phyloP scores from a whole-genome alignment of 257 asterid genomes.

The Misopates orontium region DNA sequence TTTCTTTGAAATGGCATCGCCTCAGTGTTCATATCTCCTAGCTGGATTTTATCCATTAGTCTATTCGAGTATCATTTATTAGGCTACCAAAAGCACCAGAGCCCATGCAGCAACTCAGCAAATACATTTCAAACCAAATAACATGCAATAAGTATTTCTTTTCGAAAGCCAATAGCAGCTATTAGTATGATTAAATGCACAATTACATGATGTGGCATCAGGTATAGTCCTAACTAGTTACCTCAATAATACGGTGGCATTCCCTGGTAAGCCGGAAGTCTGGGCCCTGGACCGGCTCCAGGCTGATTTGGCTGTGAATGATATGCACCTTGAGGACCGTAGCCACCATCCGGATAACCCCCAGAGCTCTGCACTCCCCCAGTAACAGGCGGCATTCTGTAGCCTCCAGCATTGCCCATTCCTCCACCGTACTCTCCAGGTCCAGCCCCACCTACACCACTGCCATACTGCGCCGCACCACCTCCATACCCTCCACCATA shows the following conservation, averaged over 20 bases:
- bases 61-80: too few species aligned
- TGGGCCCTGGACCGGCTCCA: conserved; percentile 65
- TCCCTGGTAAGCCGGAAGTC: conserved; percentile 85
- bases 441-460: conserved; percentile 45
- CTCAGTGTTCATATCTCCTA: too few species aligned
- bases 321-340: conserved; percentile 50
- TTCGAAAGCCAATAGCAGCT: not conserved
- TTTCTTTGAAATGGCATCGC: too few species aligned
- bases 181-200: not conserved
- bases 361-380: conserved; percentile 68
- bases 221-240: conserved; percentile 24
- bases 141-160: not conserved
- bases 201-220: too few species aligned
- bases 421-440: conserved; percentile 60
- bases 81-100: too few species aligned
- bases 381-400: conserved; percentile 67
- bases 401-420: conserved; percentile 52
- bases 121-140: too few species aligned
- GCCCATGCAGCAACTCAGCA: too few species aligned
- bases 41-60: too few species aligned
- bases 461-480: conserved; percentile 44
- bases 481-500: conserved; percentile 57
- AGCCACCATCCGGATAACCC: conserved; percentile 75
- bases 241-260: conserved; percentile 90
- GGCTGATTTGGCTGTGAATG: conserved; percentile 62